phyloP scores from a whole-genome alignment of 2,329 filamentous ascomycete genomes.

The Aspergillus viridinutans region DNA sequence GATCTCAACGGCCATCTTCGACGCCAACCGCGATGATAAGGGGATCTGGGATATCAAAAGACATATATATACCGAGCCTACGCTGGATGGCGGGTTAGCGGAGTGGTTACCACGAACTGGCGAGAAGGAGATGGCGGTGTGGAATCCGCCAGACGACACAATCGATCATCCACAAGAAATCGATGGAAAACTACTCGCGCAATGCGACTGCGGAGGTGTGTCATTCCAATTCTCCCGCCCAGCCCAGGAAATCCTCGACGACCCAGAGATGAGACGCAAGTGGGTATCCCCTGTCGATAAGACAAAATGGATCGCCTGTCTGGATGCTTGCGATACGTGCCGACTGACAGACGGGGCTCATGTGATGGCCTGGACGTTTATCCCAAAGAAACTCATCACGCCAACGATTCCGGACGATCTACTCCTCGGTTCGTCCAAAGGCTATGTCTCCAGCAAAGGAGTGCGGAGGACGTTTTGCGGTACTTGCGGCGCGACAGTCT shows the following conservation, averaged over 20 bases:
- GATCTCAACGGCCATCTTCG: constrained; percentile 22
- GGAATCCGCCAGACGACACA: constrained; percentile 1
- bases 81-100: constrained; percentile 15
- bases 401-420: constrained; percentile 17
- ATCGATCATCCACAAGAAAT: neutral
- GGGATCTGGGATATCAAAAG: constrained; percentile 15
- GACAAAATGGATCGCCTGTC: constrained; percentile 21
- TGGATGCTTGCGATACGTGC: constrained; percentile 35
- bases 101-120: constrained; percentile 14
- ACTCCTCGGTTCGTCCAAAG: constrained; percentile 37
- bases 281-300: constrained; percentile 16
- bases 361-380: constrained; percentile 42
- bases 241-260: constrained; percentile 21
- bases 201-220: constrained; percentile 45
- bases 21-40: constrained; percentile 9
- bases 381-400: constrained; percentile 32
- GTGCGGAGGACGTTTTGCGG: constrained; percentile 43
- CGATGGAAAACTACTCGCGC: constrained; percentile 27
- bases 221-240: constrained; percentile 41
- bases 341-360: constrained; percentile 38
- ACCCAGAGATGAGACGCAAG: constrained; percentile 14
- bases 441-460: constrained; percentile 34
- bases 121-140: constrained; percentile 10
- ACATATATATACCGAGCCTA: constrained; percentile 17
- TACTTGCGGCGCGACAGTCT: constrained; percentile 43